Evolutionary conservation across 2,329 filamentous ascomycete species (phyloP).

Genomic region (Acrodontium crateriforme): DNA sequence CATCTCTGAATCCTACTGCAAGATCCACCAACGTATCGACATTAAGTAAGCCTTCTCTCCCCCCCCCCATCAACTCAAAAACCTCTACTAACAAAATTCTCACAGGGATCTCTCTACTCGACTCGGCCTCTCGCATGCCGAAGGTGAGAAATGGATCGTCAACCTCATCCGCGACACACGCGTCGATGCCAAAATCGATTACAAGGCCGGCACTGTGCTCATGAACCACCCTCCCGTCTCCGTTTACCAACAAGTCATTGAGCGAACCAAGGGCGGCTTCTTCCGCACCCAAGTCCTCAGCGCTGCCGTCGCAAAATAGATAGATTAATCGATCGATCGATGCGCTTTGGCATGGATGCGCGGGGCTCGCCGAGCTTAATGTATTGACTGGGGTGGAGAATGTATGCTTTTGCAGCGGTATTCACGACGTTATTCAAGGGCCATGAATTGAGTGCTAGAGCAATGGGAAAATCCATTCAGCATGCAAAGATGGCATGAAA

Average conservation of each 20-base stretch:
- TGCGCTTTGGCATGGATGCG: too few species aligned
- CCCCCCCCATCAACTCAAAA: neutral
- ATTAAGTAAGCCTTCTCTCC: constrained; percentile 52
- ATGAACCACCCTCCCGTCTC: constrained; percentile 99
- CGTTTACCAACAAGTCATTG: constrained; percentile 98
- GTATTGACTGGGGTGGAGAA: too few species aligned
- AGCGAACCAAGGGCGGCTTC: constrained; percentile 96
- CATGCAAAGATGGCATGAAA: too few species aligned
- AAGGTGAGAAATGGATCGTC: constrained; percentile 99
- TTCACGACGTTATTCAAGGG: too few species aligned
- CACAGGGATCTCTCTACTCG: constrained; percentile 71
- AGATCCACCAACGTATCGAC: constrained; percentile 97
- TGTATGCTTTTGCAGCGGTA: too few species aligned
- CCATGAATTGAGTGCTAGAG: too few species aligned
- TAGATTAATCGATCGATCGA: too few species aligned
- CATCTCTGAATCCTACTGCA: constrained; percentile 98
- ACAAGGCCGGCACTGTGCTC: constrained; percentile 93
- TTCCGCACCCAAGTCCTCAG: constrained; percentile 94
- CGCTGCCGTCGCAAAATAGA: constrained; percentile 36
- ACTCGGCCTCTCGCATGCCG: constrained; percentile 80
- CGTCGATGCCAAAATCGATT: constrained; percentile 98
- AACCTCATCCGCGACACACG: constrained; percentile 96
- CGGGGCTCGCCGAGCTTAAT: too few species aligned
- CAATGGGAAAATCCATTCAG: too few species aligned
- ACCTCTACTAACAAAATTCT: constrained; percentile 9